Conservation (phyloP, 495 filamentous ascomycete species). For the Talaromyces adpressus region DNA sequence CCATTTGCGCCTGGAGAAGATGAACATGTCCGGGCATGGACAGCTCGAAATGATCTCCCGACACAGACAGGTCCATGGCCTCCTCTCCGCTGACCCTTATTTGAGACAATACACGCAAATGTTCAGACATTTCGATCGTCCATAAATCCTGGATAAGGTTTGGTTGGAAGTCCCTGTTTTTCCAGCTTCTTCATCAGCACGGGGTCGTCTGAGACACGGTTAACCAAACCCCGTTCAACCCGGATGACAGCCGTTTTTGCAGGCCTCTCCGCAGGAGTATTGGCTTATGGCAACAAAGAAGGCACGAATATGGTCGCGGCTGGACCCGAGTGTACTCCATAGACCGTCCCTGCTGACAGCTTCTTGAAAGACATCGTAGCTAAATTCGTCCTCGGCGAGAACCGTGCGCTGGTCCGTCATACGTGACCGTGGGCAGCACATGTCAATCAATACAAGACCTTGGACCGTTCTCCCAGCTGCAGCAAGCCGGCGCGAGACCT, state of each 20-base stretch:
- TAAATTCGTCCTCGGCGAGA: neutral
- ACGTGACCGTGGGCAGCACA: neutral
- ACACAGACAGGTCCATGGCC: neutral
- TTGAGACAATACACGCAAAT: neutral
- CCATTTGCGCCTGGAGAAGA: neutral
- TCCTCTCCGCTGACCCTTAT: neutral
- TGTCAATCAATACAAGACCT: neutral
- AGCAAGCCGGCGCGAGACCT: neutral
- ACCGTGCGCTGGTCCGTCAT: neutral
- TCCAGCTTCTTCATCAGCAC: neutral
- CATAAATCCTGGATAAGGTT: neutral
- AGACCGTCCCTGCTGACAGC: neutral
- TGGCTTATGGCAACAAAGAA: neutral
- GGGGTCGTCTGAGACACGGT: neutral
- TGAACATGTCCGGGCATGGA: neutral
- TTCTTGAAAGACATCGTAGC: neutral
- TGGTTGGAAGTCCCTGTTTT: neutral
- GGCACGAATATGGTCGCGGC: neutral
- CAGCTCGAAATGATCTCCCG: neutral
- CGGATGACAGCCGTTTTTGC: neutral
- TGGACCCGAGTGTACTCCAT: neutral
- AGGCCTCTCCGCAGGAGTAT: neutral
- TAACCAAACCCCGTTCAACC: neutral
- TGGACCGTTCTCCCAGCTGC: neutral
- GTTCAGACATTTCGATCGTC: neutral